Evolutionary conservation across 176 grass and related monocot species (phyloP), one percentile per base, ranked within the genome.

Genomic region (Elaeis guineensis): DNA sequence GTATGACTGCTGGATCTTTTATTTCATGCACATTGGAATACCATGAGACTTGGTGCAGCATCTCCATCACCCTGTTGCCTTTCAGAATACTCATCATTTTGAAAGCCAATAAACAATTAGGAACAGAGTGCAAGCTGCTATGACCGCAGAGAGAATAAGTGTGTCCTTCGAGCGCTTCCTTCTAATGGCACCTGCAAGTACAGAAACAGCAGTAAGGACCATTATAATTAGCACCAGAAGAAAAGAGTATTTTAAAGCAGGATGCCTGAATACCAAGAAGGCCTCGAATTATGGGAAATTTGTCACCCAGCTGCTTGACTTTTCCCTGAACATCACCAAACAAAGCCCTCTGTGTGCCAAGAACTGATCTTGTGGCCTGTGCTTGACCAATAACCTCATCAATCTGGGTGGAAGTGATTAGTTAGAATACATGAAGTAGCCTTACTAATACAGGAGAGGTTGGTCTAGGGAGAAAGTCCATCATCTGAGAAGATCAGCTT

Each of bases 101-200:
- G 92, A 85, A 82, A 96, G 83, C 83, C 92, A 96, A 62, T 96
- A 96, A 73, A 96, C 75, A 55, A 96, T 85, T 53, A 91, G 71
- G 66, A 96, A 91, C 54, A 96, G 75, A 26, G 75, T 96, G 65
- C 92, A 96, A 6, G 81, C 80, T 3, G 92, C 86, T 20, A 96
- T 82, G 11, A 96, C 86, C 57, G 92, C 92, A 58, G 92, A 87
- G 70, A 96, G 92, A 25, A 96, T 88, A 61, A 96, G 77, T 5
- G 87, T 85, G 69, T 96, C 92, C 80, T 85, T 96, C 3, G 92
- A 96, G 55, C 83, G 89, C 83, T 96, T 96, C 77, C 87, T 86
- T 78, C 73, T 96, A 51, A 96, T 96, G 57, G 92, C 83, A 26
- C 92, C 92, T 96, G 76, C 23, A 76, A 71, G 32, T 17, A 50